Conservation (phyloP, 371 early-diverging fungal genomes). For the Mortierella sp. region DNA sequence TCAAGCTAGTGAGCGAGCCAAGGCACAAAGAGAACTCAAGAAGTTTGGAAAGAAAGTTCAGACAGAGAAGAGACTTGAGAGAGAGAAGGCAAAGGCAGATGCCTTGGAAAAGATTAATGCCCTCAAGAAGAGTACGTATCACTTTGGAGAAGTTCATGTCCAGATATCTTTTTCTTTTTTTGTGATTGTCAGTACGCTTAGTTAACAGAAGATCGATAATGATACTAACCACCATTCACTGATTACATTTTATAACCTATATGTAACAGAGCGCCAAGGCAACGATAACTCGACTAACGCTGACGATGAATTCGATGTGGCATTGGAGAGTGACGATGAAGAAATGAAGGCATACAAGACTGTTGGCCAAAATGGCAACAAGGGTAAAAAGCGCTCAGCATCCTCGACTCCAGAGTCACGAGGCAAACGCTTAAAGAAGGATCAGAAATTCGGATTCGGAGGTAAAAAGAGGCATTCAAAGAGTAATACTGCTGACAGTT, state of each 20-base stretch:
- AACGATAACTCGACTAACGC: slow-evolving; percentile 60
- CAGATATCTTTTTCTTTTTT: background rate
- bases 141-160: too few species aligned
- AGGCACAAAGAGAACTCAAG: slow-evolving; percentile 87
- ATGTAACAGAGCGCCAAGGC: slow-evolving; percentile 70
- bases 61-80: slow-evolving; percentile 85
- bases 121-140: slow-evolving; percentile 87
- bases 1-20: slow-evolving; percentile 88
- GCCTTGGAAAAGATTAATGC: slow-evolving; percentile 90
- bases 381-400: slow-evolving; percentile 44
- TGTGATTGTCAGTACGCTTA: too few species aligned
- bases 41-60: slow-evolving; percentile 99
- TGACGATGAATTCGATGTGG: slow-evolving; percentile 90
- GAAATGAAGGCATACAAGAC: slow-evolving; percentile 55
- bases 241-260: too few species aligned
- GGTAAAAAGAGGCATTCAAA: slow-evolving; percentile 86
- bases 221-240: too few species aligned
- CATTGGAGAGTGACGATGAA: slow-evolving; percentile 73
- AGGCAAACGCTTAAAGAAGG: slow-evolving; percentile 56
- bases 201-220: too few species aligned
- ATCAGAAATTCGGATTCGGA: slow-evolving; percentile 88
- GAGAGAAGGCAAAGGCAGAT: slow-evolving; percentile 84
- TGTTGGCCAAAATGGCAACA: slow-evolving; percentile 40
- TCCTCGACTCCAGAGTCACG: slow-evolving; percentile 56
- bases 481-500: slow-evolving; percentile 84